Base-by-base conservation (phyloP, 2,329 filamentous ascomycete species). In the Aspergillus pseudoterreus region DNA sequence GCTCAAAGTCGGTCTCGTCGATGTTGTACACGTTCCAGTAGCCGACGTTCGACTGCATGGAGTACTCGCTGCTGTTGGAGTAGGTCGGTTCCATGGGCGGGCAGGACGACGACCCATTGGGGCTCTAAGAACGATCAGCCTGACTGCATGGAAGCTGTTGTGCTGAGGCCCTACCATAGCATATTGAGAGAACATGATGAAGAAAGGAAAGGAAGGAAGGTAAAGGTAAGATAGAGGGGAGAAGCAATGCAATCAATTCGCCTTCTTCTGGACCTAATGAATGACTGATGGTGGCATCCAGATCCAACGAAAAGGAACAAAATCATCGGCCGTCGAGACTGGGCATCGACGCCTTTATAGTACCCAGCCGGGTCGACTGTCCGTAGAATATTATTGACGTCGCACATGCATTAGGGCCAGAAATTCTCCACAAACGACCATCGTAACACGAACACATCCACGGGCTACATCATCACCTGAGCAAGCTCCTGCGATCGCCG, bases 11-110 rank as follows among this genome's bases (percentile, higher is more conserved):
- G 45, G 12, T 30, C 6, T 49, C 39, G 22, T 47, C 47, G 47
- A 55, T 47, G 22, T 39, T 36, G 49, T 55, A 61, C 47, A 59
- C 39, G 12, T 59, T 56, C 43, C 51, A 45, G 44, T 52, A 57
- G 43, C 51, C 53, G 52, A 62, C 46, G 42, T 48, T 27, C 6
- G 51, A 55, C 15, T 53, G 50, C 45, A 52, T 49, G 15, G 61
- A 61, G 30, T 55, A 56, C 30, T 61, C 57, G 39, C 58, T 60
- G 47, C 53, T 48, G 45, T 52, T 50, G 10, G 60, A 63, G 53
- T 56, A 59, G 21, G 60, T 57, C 27, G 44, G 54, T 43, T 63
- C 58, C 58, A 63, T 62, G 38, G 58, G 56, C 22, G 60, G 56
- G 41, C 59, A 61, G 49, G 51, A 48, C 33, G 43, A 44, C 19